Evolutionary conservation across 2,329 filamentous ascomycete species (phyloP), one percentile per base, ranked within the genome.

Genomic region (Verticillium isaacii): DNA sequence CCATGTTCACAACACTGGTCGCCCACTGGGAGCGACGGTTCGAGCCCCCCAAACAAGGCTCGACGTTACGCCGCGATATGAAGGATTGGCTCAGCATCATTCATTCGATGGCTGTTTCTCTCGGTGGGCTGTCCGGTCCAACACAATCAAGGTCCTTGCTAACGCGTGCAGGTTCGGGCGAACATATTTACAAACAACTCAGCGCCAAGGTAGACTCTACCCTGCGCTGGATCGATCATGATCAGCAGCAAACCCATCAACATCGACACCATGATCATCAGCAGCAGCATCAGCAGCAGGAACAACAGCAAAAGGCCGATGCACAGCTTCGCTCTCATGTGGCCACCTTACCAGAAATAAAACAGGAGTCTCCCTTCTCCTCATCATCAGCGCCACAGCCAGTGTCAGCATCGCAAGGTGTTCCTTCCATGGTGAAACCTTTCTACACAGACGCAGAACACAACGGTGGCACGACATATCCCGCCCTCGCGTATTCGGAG

Each of bases 1-100:
- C 89, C 32, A 87, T 91, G 61, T 91, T 92, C 67, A 90, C 89
- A 0, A 87, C 85, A 15, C 76, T 94, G 0, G 91, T 90, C 56
- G 85, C 85, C 1, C 83, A 88, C 61, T 91, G 86, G 78, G 85
- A 92, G 70, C 83, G 88, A 57, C 81, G 88, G 34, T 84, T 85
- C 57, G 79, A 84, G 11, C 84, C 86, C 12, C 85, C 83, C 0
- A 74, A 79, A 0, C 85, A 91, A 62, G 76, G 93, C 60, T 77
- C 80, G 17, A 74, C 74, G n/a, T 76, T 94, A 58, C 83, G 82
- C 64, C 74, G 78, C 9, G 89, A 93, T 60, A 92, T 92, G 88
- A 80, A 84, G 36, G 74, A 80, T 25, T 93, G 90, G 87, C 76
- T 91, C 57, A 79, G 81, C 37, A 83, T 93, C 52, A 82, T 94